Percentiles rank a stretch among this genome's conserved stretches.
These are phyloP conservation scores for Lecanoromycetidae sp. DNA, from an alignment of 2,329 filamentous ascomycete species.

Conservation along the genomic window DNA sequence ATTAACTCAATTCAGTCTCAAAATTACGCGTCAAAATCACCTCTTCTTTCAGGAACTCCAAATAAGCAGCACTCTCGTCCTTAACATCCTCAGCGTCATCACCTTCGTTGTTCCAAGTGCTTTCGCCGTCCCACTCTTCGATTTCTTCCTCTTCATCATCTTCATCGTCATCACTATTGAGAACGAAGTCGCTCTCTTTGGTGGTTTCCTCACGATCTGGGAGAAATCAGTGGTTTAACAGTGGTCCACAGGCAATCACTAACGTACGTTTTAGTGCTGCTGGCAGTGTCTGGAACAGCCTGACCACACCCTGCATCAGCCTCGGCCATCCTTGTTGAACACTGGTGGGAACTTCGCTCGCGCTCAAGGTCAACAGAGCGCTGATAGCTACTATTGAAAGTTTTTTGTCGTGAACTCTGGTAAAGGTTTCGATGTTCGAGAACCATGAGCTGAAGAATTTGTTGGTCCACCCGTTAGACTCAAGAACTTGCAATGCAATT, in stretches of 20 bases:
- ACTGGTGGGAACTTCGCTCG: constrained; percentile 75
- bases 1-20: neutral
- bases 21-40: constrained; percentile 32
- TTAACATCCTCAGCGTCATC: constrained; percentile 58
- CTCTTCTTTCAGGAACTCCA: constrained; percentile 92
- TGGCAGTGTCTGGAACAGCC: constrained; percentile 84
- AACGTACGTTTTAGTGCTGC: constrained; percentile 68
- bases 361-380: constrained; percentile 64
- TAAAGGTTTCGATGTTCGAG: constrained; percentile 85
- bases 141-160: constrained; percentile 54
- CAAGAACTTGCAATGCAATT: constrained; percentile 74
- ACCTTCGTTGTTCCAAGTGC: constrained; percentile 54
- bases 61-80: constrained; percentile 85
- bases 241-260: neutral
- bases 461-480: constrained; percentile 88
- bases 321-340: constrained; percentile 93
- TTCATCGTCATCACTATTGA: constrained; percentile 55
- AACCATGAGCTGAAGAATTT: constrained; percentile 99
- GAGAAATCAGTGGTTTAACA: constrained; percentile 23
- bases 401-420: constrained; percentile 95
- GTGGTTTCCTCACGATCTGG: constrained; percentile 80
- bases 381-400: constrained; percentile 90
- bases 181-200: constrained; percentile 73
- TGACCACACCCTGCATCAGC: constrained; percentile 74
- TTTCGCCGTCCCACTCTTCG: constrained; percentile 68